A percentile compares a stretch with the other conserved stretches of the same genome.
These are phyloP conservation scores for Claviceps sp. DNA, from an alignment of 2,329 filamentous ascomycete genomes.

Conservation along the genomic window DNA sequence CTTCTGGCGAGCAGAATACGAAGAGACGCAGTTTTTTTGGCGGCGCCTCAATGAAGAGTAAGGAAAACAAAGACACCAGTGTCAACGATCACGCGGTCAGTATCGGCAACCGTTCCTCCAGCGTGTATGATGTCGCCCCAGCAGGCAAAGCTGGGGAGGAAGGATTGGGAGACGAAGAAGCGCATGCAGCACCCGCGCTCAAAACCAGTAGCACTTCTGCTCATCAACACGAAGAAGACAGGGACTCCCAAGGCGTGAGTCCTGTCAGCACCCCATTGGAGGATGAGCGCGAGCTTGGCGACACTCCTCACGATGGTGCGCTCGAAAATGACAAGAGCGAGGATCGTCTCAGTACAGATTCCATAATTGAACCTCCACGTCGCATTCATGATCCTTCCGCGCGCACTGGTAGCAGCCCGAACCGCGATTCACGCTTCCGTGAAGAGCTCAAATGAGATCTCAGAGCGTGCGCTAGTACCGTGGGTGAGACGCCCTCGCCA, in stretches of 20 bases:
- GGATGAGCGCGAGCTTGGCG: slow-evolving; percentile 30
- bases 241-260: slow-evolving; percentile 24
- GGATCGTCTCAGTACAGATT: slow-evolving; percentile 4
- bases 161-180: slow-evolving; percentile 2
- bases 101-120: slow-evolving; percentile 26
- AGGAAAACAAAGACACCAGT: slow-evolving; percentile 27
- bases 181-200: not conserved
- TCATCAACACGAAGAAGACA: slow-evolving; percentile 8
- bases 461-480: not conserved
- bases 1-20: slow-evolving; percentile 22
- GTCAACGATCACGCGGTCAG: slow-evolving; percentile 33
- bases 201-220: slow-evolving; percentile 10
- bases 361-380: slow-evolving; percentile 24
- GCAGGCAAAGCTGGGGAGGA: slow-evolving; percentile 22
- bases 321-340: slow-evolving; percentile 6
- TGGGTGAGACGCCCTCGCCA: too few relatives aligned
- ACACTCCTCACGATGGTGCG: slow-evolving; percentile 7
- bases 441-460: slow-evolving; percentile 33
- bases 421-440: slow-evolving; percentile 43
- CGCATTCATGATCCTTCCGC: slow-evolving; percentile 19
- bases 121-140: slow-evolving; percentile 33
- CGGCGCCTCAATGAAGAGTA: slow-evolving; percentile 31
- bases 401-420: slow-evolving; percentile 36
- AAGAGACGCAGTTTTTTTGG: slow-evolving; percentile 34
- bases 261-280: slow-evolving; percentile 22